Conservation (phyloP, 768 basidiomycete genomes). For the Serendipita sp. region DNA sequence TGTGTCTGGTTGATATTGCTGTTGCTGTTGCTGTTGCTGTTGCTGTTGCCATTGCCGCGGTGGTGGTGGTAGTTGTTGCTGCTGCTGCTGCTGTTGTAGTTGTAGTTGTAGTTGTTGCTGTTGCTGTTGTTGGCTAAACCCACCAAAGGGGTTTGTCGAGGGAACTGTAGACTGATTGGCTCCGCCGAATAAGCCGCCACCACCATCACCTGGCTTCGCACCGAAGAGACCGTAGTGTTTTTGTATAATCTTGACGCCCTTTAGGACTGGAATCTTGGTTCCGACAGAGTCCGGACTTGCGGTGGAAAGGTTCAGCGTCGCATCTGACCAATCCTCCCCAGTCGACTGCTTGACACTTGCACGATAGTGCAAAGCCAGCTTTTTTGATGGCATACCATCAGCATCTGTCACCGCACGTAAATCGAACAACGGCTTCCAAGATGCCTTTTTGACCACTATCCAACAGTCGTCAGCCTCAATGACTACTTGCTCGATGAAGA, state of each 20-base stretch:
- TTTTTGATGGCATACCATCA: background rate
- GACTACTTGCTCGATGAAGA: background rate
- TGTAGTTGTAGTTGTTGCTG: background rate
- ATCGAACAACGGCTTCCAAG: background rate
- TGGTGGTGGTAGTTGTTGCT: background rate
- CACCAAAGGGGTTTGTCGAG: background rate
- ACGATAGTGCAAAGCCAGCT: background rate
- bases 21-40: too few species aligned
- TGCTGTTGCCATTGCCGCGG: too few species aligned
- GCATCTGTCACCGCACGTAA: background rate
- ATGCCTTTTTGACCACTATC: slow-evolving; percentile 2
- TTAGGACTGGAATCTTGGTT: background rate
- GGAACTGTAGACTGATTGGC: background rate
- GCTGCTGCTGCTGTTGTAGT: background rate
- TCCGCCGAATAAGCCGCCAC: background rate
- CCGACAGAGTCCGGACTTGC: background rate
- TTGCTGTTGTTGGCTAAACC: background rate
- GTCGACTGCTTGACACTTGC: background rate
- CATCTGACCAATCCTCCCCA: slow-evolving; percentile 2
- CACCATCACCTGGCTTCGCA: background rate
- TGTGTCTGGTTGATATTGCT: too few species aligned
- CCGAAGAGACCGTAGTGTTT: too few species aligned
- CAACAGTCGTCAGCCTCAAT: background rate
- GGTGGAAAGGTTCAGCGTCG: background rate
- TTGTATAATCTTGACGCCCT: background rate